Percentiles rank a stretch among this genome's conserved stretches.
Conservation (phyloP, 2,329 filamentous ascomycete genomes). For the Rutstroemia sp. region DNA sequence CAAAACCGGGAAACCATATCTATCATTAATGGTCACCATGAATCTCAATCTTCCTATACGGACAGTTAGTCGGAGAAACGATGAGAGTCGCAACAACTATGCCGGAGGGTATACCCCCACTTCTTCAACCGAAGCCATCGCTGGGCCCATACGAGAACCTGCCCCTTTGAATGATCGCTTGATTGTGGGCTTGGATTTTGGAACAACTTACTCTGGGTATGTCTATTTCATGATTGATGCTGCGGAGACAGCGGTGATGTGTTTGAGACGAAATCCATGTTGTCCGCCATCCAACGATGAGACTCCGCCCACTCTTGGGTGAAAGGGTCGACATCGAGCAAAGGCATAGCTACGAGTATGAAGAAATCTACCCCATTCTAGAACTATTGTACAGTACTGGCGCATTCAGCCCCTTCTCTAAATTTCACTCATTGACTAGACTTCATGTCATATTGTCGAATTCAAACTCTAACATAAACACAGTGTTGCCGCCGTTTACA, state of each 20-base stretch:
- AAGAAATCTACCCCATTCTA: too few relatives aligned
- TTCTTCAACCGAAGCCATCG: constrained; percentile 54
- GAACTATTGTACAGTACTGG: too few relatives aligned
- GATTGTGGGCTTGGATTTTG: constrained; percentile 76
- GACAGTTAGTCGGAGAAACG: constrained; percentile 23
- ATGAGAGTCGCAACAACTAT: constrained; percentile 28
- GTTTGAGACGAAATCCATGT: too few relatives aligned
- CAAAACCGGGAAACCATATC: background rate
- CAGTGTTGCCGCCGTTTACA: constrained; percentile 66
- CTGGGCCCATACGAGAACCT: constrained; percentile 49
- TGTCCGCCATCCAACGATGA: too few relatives aligned
- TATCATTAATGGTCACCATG: constrained; percentile 18
- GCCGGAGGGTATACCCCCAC: constrained; percentile 39
- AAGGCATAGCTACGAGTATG: too few relatives aligned
- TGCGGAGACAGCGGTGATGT: too few relatives aligned
- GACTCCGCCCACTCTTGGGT: too few relatives aligned
- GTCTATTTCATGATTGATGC: background rate
- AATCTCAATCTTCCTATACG: constrained; percentile 29
- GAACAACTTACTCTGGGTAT: constrained; percentile 74
- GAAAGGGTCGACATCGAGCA: too few relatives aligned
- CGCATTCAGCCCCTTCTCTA: too few relatives aligned
- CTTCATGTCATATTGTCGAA: background rate
- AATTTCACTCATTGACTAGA: background rate
- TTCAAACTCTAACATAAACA: background rate
- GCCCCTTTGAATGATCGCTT: constrained; percentile 52